Evolutionary conservation across 305 asterid species (phyloP).

Genomic region (Stenogyne calaminthoides): DNA sequence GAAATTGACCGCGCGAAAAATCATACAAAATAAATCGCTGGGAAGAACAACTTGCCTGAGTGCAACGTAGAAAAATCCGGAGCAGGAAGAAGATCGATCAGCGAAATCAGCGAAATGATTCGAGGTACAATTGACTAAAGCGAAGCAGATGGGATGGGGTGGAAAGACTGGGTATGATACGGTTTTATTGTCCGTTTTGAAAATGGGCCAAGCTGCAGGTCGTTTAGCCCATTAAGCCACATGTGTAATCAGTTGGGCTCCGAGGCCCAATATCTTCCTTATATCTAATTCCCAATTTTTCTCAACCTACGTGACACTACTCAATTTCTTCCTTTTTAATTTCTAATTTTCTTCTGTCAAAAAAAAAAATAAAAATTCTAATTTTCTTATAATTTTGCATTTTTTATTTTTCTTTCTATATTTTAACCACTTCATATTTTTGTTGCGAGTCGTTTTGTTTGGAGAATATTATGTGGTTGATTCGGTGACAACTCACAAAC

Average conservation of each 20-base stretch:
- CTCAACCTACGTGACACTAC: too few species aligned
- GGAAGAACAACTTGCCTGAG: neutral
- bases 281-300: too few species aligned
- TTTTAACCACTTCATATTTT: too few species aligned
- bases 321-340: too few species aligned
- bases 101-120: constrained; percentile 22
- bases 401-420: too few species aligned
- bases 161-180: neutral
- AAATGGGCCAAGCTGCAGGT: neutral
- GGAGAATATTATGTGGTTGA: too few species aligned
- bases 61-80: neutral
- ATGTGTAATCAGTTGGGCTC: neutral
- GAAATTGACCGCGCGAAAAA: neutral
- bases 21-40: neutral
- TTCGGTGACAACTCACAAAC: too few species aligned
- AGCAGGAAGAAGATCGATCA: neutral
- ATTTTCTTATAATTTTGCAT: too few species aligned
- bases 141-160: neutral
- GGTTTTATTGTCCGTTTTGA: neutral
- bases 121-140: neutral
- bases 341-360: too few species aligned
- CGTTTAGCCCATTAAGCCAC: neutral
- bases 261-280: neutral
- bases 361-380: too few species aligned
- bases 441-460: too few species aligned